These are phyloP conservation scores for Eimeria praecox DNA, from an alignment of 169 alveolate species.

Conservation along the genomic window DNA sequence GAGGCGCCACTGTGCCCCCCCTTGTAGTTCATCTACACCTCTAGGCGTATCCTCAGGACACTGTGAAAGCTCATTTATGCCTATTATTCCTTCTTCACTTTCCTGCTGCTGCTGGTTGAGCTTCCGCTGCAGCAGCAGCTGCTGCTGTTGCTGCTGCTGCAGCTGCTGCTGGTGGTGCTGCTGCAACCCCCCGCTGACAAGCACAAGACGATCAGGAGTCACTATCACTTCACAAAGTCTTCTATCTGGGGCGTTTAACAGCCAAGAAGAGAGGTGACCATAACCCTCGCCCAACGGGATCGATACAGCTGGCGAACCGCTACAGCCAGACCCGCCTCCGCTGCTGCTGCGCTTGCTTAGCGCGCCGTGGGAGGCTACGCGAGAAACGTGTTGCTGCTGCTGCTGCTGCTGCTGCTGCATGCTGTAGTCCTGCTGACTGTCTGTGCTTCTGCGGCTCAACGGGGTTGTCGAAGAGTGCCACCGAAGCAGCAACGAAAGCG, in stretches of 20 bases:
- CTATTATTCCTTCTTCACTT: constrained; percentile 6
- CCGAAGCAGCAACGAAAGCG: background rate
- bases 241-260: constrained; percentile 60
- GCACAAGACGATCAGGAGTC: constrained; percentile 71
- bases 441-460: background rate
- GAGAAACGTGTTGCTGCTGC: constrained; percentile 30
- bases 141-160: constrained; percentile 6
- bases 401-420: constrained; percentile 32
- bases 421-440: background rate
- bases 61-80: background rate
- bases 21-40: background rate
- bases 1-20: constrained; percentile 17
- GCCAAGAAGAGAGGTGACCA: constrained; percentile 58
- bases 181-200: constrained; percentile 49
- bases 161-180: background rate
- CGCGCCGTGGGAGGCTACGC: background rate
- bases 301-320: constrained; percentile 10
- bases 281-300: constrained; percentile 59
- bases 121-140: background rate
- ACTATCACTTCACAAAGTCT: constrained; percentile 45
- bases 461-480: constrained; percentile 13
- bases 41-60: background rate
- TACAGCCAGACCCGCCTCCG: background rate
- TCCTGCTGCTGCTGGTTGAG: background rate
- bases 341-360: background rate